phyloP scores from a whole-genome alignment of 2,329 filamentous ascomycete genomes.

The Cladophialophora carrionii region DNA sequence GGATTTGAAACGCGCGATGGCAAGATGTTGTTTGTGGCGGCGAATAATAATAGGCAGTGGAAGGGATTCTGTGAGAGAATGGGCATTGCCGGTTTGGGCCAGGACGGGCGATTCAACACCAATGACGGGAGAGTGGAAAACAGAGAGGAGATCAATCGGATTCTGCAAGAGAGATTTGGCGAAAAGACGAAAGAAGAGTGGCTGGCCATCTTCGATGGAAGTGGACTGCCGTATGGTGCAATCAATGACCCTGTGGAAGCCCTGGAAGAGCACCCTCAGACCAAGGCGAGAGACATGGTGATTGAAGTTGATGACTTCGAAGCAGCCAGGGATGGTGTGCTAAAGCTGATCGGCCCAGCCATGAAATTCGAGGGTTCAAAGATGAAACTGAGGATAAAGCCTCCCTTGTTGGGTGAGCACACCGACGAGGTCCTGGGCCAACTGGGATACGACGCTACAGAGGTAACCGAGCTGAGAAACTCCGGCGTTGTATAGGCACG shows the following conservation, averaged over 20 bases:
- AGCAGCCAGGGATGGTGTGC: constrained; percentile 33
- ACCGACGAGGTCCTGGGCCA: constrained; percentile 31
- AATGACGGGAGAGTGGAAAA: constrained; percentile 36
- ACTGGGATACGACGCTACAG: constrained; percentile 31
- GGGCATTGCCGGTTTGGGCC: constrained; percentile 24
- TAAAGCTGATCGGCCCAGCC: constrained; percentile 35
- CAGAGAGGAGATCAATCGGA: constrained; percentile 32
- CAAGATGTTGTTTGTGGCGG: constrained; percentile 35
- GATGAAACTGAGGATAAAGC: constrained; percentile 32
- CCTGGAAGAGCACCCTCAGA: constrained; percentile 33
- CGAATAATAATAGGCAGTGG: constrained; percentile 38
- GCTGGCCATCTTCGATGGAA: constrained; percentile 33
- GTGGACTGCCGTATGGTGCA: constrained; percentile 36
- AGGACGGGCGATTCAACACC: constrained; percentile 31
- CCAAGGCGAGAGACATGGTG: constrained; percentile 34
- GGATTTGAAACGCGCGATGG: constrained; percentile 32
- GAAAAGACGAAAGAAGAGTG: constrained; percentile 34
- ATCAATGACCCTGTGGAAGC: constrained; percentile 38
- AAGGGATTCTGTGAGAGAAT: constrained; percentile 33
- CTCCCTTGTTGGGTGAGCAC: constrained; percentile 36
- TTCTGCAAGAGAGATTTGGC: constrained; percentile 30
- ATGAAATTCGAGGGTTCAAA: constrained; percentile 34
- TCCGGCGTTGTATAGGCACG: constrained; percentile 30
- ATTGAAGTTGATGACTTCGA: constrained; percentile 32
- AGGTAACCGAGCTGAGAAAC: constrained; percentile 34